Conservation (phyloP, 345 rosid genomes). For the Populus pruinosa region DNA sequence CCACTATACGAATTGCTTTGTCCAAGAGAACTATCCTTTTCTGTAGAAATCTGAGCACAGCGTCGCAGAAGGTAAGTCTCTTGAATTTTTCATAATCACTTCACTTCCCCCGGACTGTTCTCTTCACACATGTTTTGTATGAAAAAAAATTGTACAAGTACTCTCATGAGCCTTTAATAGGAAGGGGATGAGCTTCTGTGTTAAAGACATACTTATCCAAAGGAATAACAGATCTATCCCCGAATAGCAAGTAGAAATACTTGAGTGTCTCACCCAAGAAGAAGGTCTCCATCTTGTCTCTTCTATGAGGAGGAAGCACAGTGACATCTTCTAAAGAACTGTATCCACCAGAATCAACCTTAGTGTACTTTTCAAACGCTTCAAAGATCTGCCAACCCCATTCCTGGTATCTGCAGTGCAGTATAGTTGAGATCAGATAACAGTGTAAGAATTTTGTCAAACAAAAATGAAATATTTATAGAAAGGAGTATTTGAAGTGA, state of each 20-base stretch:
- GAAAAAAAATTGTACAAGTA: slow-evolving; percentile 1
- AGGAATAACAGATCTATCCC: slow-evolving; percentile 62
- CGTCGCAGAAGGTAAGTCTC: not conserved
- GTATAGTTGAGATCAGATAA: slow-evolving; percentile 4
- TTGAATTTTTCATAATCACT: slow-evolving; percentile 5
- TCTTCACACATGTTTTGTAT: slow-evolving; percentile 4
- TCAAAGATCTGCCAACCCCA: slow-evolving; percentile 98
- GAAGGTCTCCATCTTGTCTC: slow-evolving; percentile 97
- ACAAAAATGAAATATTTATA: not conserved
- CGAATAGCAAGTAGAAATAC: slow-evolving; percentile 87
- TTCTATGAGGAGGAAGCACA: slow-evolving; percentile 63
- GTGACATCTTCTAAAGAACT: slow-evolving; percentile 83
- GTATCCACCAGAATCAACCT: slow-evolving; percentile 81
- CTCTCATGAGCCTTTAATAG: slow-evolving; percentile 42
- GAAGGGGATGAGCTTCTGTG: slow-evolving; percentile 93
- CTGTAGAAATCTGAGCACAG: not conserved
- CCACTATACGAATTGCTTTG: not conserved
- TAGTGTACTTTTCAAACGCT: slow-evolving; percentile 84
- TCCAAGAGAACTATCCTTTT: slow-evolving; percentile 4
- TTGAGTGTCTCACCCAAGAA: slow-evolving; percentile 88
- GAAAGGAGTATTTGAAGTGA: not conserved
- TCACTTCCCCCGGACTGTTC: not conserved
- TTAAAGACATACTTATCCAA: slow-evolving; percentile 84
- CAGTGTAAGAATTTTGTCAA: not conserved
- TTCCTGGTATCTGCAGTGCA: slow-evolving; percentile 63